Base-by-base conservation (phyloP, 2,329 filamentous ascomycete species). In the Paracamarosporium sp. region DNA sequence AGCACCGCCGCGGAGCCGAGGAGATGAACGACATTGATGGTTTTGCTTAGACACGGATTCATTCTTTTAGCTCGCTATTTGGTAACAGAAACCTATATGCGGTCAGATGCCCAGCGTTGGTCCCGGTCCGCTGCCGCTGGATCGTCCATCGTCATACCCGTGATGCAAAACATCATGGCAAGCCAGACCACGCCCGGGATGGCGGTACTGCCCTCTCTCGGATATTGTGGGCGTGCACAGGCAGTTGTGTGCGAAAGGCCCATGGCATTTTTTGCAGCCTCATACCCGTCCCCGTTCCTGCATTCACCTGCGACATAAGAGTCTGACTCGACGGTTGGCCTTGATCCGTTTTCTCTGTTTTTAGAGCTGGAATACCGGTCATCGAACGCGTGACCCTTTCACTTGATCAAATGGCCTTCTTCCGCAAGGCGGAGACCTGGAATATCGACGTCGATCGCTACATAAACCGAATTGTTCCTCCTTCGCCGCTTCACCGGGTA, bases 371-470 rank as follows among this genome's bases (percentile, higher is more conserved):
- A 4, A 20, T 9, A 20, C 17, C n/a, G n/a, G 9, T 11, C n/a
- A 2, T 17, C 17, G 41, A 30, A n/a, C n/a, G 12, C 17, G 20
- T 24, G 24, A 40, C 35, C 20, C 28, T 7, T 20, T 20, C 13
- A 33, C 9, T 8, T 9, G 20, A 12, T 28, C 22, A 20, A 5
- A 66, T 67, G 62, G 51, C 54, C 53, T 54, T 58, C 3, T 57
- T 63, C 15, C 55, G 45, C 15, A 56, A 43, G 40, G 63, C 65
- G 13, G 57, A 62, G 51, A 55, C 60, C 8, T 75, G 71, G 62
- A 82, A 88, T 69, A 87, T 96, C 76, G 86, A 95, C 76, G 85
- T 96, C 62, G 93, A 97, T 80, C 78, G 77, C n/a, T 86, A 89
- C 71, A 73, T 96, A 50, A 92, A 94, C 72, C 89, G 83, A 2